Conservation (phyloP, 1,284 basidiomycete species). For the Heterobasidion occidentale region DNA sequence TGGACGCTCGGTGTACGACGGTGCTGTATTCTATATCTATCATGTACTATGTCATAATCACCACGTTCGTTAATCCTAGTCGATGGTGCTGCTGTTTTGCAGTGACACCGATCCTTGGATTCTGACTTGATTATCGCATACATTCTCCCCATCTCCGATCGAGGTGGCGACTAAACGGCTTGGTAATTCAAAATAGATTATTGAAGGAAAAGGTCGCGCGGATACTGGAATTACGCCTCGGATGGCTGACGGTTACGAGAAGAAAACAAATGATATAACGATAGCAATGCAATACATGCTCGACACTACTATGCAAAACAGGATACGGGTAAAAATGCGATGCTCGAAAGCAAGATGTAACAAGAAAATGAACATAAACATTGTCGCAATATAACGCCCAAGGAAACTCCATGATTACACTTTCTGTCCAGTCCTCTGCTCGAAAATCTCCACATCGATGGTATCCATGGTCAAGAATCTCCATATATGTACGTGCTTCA, state of each 20-base stretch:
- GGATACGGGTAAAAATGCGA: background rate
- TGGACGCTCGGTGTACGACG: background rate
- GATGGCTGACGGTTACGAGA: no score
- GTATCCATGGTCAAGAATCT: constrained; percentile 77
- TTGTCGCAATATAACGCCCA: background rate
- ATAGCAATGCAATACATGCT: no score
- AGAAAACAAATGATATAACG: no score
- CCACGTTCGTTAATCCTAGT: no score
- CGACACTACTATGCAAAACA: background rate
- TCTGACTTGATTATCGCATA: no score
- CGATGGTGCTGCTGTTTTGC: no score
- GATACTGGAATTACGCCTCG: no score
- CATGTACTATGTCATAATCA: background rate
- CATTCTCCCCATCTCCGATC: no score
- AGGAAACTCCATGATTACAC: constrained; percentile 5
- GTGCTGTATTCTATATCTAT: background rate
- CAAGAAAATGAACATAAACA: background rate
- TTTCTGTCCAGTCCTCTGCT: constrained; percentile 32
- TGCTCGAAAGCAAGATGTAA: background rate
- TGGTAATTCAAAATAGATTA: no score
- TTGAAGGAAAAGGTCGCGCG: no score
- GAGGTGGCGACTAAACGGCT: no score
- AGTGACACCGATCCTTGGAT: no score
- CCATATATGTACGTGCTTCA: constrained; percentile 74
- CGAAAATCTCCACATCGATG: constrained; percentile 79